Evolutionary conservation across 805 yeast genomes (phyloP), one percentile per base, ranked within the genome.

Genomic region (Kuraishia hungarica): DNA sequence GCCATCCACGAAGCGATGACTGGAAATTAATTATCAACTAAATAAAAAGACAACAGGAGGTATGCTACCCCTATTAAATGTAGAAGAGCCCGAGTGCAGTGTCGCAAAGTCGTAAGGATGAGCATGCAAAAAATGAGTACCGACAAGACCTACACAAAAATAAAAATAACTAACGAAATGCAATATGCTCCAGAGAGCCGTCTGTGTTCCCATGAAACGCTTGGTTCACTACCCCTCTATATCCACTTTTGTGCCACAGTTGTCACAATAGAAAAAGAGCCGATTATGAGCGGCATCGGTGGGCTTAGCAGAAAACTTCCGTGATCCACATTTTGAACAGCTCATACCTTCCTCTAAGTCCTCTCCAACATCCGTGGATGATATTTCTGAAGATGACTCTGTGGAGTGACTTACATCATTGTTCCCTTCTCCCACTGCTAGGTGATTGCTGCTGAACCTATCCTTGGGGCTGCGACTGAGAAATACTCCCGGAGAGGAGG

Each of bases 221-320:
- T 26, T 26, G 29, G 29, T 26, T 26, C 29, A 26, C 29, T 26
- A 5, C 29, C 29, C 29, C 29, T 43, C 6, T n/a, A 47, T 47
- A 15, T 47, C 22, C 3, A 47, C 24, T 19, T 21, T 35, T 2
- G n/a, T 20, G 8, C 70, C 69, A 57, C 71, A 67, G 6, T 58
- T 53, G 50, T 65, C 64, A 54, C 71, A 67, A 51, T 54, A 64
- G 51, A 67, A 67, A 8, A 51, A 53, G 39, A 67, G 63, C 13
- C 53, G 43, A 47, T 61, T 61, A 11, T 57, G 56, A 22, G 49
- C 23, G 2, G 58, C 51, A 13, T 57, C 58, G 21, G 54, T 57
- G 51, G 60, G 59, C 19, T 56, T 61, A 2, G 70, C 67, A 8
- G 65, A 59, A 49, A 66, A 67, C 28, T 60, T 61, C 7, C 35